A percentile compares a stretch with the other conserved stretches of the same genome.
phyloP scores from a whole-genome alignment of 768 basidiomycete species.

The Kwoniella sp. region DNA sequence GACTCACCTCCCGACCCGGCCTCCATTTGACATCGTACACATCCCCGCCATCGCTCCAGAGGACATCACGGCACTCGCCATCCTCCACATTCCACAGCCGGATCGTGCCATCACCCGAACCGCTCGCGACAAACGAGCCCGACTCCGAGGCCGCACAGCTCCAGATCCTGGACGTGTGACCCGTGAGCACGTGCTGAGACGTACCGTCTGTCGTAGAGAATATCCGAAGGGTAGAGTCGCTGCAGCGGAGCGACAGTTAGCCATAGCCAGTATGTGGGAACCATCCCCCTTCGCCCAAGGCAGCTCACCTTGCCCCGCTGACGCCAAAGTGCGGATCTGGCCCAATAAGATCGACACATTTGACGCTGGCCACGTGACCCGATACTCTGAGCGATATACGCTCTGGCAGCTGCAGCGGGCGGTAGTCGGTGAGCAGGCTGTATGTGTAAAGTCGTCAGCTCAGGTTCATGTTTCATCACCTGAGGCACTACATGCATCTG shows the following conservation, averaged over 20 bases:
- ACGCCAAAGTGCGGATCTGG: slow-evolving; percentile 21
- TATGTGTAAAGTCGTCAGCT: neutral
- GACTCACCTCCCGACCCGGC: slow-evolving; percentile 22
- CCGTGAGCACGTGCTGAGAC: slow-evolving; percentile 22
- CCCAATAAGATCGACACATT: slow-evolving; percentile 37
- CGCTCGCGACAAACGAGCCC: slow-evolving; percentile 24
- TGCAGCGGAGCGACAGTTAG: slow-evolving; percentile 1
- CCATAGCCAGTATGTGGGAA: no score
- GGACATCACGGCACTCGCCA: slow-evolving; percentile 17
- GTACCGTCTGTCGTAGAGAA: slow-evolving; percentile 23
- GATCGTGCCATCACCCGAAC: slow-evolving; percentile 43
- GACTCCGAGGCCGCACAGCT: slow-evolving; percentile 18
- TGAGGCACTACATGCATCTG: neutral
- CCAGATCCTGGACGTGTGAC: slow-evolving; percentile 48
- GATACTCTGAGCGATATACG: slow-evolving; percentile 15
- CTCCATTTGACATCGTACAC: slow-evolving; percentile 47
- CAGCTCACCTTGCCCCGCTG: slow-evolving; percentile 42
- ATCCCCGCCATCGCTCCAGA: slow-evolving; percentile 43
- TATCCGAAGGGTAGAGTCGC: slow-evolving; percentile 45
- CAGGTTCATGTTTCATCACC: neutral
- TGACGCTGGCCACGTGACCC: slow-evolving; percentile 42
- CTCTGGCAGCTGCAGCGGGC: slow-evolving; percentile 32
- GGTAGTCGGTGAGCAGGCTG: slow-evolving; percentile 44
- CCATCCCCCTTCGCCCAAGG: no score
- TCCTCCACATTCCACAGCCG: slow-evolving; percentile 35